Conservation (phyloP, 2,329 filamentous ascomycete genomes). For the Ophiostoma piceae region DNA sequence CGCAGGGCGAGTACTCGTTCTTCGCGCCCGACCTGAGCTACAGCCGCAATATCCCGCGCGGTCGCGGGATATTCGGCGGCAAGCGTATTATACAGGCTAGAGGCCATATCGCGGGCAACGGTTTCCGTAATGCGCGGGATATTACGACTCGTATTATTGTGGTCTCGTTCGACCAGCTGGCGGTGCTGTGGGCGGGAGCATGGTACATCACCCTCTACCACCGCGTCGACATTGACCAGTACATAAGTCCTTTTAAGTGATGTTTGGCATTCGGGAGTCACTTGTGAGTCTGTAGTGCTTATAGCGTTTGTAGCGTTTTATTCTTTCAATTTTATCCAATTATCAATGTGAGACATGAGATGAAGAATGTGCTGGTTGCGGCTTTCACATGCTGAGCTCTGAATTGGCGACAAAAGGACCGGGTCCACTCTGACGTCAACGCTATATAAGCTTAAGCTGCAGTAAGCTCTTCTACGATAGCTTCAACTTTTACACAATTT, state of each 20-base stretch:
- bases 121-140: slow-evolving; percentile 47
- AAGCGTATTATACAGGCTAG: slow-evolving; percentile 65
- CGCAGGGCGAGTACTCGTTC: slow-evolving; percentile 79
- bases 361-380: background rate
- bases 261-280: background rate
- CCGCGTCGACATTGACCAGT: slow-evolving; percentile 54
- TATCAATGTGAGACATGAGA: background rate
- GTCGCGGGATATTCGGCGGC: slow-evolving; percentile 58
- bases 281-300: too few relatives aligned
- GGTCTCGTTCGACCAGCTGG: slow-evolving; percentile 68
- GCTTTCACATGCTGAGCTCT: background rate
- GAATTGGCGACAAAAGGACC: background rate
- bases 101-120: slow-evolving; percentile 19
- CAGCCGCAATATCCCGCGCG: slow-evolving; percentile 56
- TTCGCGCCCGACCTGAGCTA: slow-evolving; percentile 71
- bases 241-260: slow-evolving; percentile 29
- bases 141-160: slow-evolving; percentile 73
- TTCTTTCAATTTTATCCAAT: too few relatives aligned
- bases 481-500: background rate
- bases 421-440: slow-evolving; percentile 15
- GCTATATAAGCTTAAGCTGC: background rate
- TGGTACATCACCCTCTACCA: slow-evolving; percentile 57
- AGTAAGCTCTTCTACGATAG: background rate
- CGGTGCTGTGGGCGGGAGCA: slow-evolving; percentile 71
- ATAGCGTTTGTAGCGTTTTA: too few relatives aligned